Conservation (phyloP, 2,329 filamentous ascomycete species). For the Colletotrichum agaves region DNA sequence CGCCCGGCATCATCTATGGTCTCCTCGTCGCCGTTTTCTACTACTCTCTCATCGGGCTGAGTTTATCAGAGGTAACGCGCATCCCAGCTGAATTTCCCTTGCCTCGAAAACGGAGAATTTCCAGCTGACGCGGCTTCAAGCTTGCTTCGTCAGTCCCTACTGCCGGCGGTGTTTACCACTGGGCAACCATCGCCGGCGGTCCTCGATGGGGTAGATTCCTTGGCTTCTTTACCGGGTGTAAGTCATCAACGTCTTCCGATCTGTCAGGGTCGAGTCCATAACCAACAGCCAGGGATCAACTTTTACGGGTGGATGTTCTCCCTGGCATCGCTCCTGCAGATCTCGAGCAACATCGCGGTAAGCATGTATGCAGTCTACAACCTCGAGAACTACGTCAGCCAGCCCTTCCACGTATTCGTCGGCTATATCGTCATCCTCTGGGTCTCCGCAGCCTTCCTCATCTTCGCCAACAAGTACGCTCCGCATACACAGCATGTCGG, state of each 20-base stretch:
- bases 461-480: constrained; percentile 67
- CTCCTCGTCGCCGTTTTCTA: constrained; percentile 56
- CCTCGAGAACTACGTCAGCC: constrained; percentile 57
- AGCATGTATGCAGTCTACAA: constrained; percentile 71
- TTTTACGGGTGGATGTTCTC: constrained; percentile 72
- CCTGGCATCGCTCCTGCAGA: constrained; percentile 67
- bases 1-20: constrained; percentile 54
- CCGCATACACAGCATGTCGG: constrained; percentile 63
- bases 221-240: constrained; percentile 55
- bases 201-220: constrained; percentile 63
- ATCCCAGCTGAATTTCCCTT: background rate
- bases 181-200: constrained; percentile 68
- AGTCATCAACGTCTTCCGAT: background rate
- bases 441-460: constrained; percentile 61
- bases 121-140: constrained; percentile 47
- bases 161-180: constrained; percentile 69
- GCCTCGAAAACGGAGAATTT: background rate
- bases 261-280: background rate
- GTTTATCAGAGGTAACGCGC: constrained; percentile 51
- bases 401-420: constrained; percentile 70
- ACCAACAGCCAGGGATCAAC: constrained; percentile 53
- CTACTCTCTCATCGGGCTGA: constrained; percentile 55
- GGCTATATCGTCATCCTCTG: constrained; percentile 67
- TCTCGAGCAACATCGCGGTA: constrained; percentile 68
- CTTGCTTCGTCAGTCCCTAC: constrained; percentile 71